A percentile compares a stretch with the other conserved stretches of the same genome.
Evolutionary conservation across 2,329 filamentous ascomycete genomes (phyloP).

Genomic region (Ceratocystis huliohia): DNA sequence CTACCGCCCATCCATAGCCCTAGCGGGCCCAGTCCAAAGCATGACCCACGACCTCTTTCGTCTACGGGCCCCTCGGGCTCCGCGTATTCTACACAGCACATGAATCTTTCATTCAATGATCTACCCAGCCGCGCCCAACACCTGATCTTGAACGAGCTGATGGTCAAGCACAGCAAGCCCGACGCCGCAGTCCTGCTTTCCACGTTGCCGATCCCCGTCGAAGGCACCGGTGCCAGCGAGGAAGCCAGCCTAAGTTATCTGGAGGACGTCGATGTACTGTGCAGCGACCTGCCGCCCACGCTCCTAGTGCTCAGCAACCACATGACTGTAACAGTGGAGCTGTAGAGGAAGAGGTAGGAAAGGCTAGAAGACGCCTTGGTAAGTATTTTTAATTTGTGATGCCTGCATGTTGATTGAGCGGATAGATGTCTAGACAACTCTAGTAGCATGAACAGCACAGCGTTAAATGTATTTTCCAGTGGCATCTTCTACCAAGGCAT

Average conservation of each 20-base stretch:
- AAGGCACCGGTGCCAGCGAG: conserved; percentile 62
- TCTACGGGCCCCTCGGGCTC: conserved; percentile 24
- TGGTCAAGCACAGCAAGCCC: conserved; percentile 47
- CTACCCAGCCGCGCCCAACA: conserved; percentile 74
- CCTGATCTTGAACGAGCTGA: conserved; percentile 74
- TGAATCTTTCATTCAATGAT: conserved; percentile 74
- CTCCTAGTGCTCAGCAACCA: conserved; percentile 75
- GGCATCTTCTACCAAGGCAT: too few species aligned
- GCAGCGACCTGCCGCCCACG: conserved; percentile 60
- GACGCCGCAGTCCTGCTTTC: conserved; percentile 71
- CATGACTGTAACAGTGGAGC: conserved; percentile 74
- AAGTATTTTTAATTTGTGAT: conserved; percentile 15
- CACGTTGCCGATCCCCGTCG: conserved; percentile 67
- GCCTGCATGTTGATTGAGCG: conserved; percentile 21
- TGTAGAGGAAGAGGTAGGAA: conserved; percentile 31
- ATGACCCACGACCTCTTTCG: neutral
- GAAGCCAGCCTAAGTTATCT: conserved; percentile 60
- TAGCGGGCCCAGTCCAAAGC: neutral
- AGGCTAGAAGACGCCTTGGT: conserved; percentile 12
- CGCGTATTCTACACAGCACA: conserved; percentile 44
- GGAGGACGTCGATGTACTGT: conserved; percentile 65
- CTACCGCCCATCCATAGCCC: neutral
- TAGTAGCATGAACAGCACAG: too few species aligned
- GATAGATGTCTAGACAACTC: too few species aligned
- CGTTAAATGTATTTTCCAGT: neutral